A percentile compares a stretch with the other conserved stretches of the same genome.
Evolutionary conservation across 2,329 filamentous ascomycete species (phyloP).

Genomic region (Diaporthe longicolla): DNA sequence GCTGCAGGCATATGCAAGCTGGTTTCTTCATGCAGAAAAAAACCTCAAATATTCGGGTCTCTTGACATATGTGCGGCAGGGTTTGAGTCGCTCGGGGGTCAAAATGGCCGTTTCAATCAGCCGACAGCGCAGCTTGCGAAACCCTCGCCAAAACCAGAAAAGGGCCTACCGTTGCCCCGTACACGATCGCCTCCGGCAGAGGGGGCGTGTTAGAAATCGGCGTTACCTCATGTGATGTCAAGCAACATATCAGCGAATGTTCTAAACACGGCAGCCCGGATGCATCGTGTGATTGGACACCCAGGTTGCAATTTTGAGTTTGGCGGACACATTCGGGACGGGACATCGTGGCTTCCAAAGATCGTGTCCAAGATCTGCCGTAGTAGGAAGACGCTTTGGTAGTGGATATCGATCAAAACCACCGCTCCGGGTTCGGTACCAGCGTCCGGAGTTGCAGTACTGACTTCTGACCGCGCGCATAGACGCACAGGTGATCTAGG

Average conservation of each 20-base stretch:
- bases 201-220: background rate
- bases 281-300: background rate
- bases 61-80: conserved; percentile 21
- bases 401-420: conserved; percentile 31
- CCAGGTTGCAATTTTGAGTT: background rate
- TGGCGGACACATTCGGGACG: conserved; percentile 1
- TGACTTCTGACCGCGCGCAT: background rate
- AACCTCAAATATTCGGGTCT: conserved; percentile 9
- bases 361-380: conserved; percentile 31
- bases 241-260: background rate
- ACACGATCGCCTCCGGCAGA: background rate
- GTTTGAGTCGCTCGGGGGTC: conserved; percentile 18
- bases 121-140: conserved; percentile 6
- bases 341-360: conserved; percentile 28
- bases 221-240: conserved; percentile 1
- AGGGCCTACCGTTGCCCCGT: background rate
- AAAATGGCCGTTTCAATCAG: conserved; percentile 24
- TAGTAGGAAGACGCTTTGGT: background rate
- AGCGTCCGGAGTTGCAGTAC: conserved; percentile 10
- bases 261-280: conserved; percentile 3
- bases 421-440: conserved; percentile 32
- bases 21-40: conserved; percentile 19
- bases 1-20: conserved; percentile 28
- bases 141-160: background rate
- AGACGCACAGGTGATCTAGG: background rate